Conservation (phyloP, 2,329 filamentous ascomycete species). For the Dactylellina cionopaga region DNA sequence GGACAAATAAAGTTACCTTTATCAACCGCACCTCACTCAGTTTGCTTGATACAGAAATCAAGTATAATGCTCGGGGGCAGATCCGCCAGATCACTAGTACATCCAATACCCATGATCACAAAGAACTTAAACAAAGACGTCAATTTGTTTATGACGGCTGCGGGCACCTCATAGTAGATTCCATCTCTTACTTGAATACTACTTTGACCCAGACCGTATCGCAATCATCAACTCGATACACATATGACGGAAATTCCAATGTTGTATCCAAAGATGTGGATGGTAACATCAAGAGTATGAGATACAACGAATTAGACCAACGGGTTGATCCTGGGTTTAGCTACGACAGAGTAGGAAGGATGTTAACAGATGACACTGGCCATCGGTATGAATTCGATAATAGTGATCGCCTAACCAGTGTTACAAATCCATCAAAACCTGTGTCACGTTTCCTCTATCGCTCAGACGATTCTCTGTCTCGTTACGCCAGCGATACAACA, state of each 20-base stretch:
- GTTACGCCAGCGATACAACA: background rate
- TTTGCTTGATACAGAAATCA: too few species aligned
- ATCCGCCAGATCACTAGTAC: too few species aligned
- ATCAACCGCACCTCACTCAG: too few species aligned
- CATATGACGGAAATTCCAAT: conserved; percentile 16
- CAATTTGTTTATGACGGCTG: background rate
- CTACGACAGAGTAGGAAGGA: background rate
- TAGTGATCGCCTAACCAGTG: background rate
- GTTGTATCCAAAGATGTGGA: background rate
- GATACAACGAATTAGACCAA: conserved; percentile 2
- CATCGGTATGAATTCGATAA: background rate
- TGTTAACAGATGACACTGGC: background rate
- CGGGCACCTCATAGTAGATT: background rate
- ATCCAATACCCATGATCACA: too few species aligned
- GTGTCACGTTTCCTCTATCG: background rate
- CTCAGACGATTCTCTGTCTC: background rate
- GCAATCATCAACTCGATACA: background rate
- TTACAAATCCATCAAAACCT: background rate
- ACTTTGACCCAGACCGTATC: too few species aligned
- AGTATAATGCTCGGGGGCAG: too few species aligned
- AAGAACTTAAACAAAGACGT: too few species aligned
- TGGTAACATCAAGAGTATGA: background rate
- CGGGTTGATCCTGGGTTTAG: background rate
- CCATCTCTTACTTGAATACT: too few species aligned
- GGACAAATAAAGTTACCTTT: too few species aligned